Percentiles rank a stretch among this genome's conserved stretches.
Conservation (phyloP, 139 green algal genomes). For the Pedinophyceae sp. region DNA sequence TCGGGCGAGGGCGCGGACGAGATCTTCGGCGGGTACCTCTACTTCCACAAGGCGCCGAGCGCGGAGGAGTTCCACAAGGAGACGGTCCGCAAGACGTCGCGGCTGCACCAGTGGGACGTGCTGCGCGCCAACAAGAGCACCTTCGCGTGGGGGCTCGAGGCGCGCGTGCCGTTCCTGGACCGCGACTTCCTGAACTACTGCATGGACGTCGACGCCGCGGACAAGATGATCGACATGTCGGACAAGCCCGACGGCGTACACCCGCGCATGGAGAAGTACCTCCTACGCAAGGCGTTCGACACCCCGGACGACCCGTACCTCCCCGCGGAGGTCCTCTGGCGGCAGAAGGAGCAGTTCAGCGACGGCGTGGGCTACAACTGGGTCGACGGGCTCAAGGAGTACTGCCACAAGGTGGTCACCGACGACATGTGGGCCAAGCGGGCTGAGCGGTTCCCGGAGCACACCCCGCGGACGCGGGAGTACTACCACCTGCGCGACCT, state of each 20-base stretch:
- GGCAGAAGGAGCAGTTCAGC: conserved; percentile 99
- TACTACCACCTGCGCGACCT: conserved; percentile 80
- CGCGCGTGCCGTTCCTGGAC: conserved; percentile 90
- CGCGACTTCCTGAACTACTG: conserved; percentile 55
- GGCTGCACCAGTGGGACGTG: conserved; percentile 83
- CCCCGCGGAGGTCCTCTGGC: conserved; percentile 67
- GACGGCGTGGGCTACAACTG: conserved; percentile 84
- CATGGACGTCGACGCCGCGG: conserved; percentile 77
- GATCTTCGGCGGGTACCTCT: conserved; percentile 93
- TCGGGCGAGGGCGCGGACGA: conserved; percentile 91
- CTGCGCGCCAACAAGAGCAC: conserved; percentile 92
- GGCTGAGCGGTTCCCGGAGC: conserved; percentile 52
- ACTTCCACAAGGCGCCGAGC: conserved; percentile 91
- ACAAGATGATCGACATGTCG: conserved; percentile 75
- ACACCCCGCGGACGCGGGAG: conserved; percentile 77
- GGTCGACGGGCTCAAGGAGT: conserved; percentile 65
- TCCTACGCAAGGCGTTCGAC: conserved; percentile 95
- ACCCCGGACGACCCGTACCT: conserved; percentile 69
- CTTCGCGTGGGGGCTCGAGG: conserved; percentile 86
- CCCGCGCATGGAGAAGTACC: conserved; percentile 86
- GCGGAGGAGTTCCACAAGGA: conserved; percentile 73
- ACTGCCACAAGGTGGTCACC: conserved; percentile 41
- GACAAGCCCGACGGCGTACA: conserved; percentile 45
- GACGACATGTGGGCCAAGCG: conserved; percentile 42
- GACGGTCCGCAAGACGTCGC: conserved; percentile 69